These are phyloP conservation scores for Penicillium waksmanii DNA, from an alignment of 495 filamentous ascomycete genomes.

Conservation along the genomic window DNA sequence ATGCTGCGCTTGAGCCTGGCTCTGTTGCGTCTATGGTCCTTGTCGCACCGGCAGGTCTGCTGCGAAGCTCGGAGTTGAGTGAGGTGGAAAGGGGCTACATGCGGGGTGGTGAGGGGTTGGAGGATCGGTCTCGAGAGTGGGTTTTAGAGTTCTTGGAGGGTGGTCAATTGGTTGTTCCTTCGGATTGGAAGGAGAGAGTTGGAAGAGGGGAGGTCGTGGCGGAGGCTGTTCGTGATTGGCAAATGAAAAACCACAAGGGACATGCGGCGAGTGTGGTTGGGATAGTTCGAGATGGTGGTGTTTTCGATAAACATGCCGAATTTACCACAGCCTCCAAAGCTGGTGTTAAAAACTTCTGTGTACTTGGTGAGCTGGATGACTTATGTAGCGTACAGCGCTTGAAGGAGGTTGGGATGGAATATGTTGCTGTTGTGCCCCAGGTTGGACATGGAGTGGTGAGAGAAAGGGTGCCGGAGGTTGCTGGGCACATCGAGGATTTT, in stretches of 20 bases:
- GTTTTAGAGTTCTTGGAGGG: slow-evolving; percentile 42
- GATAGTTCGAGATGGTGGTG: slow-evolving; percentile 46
- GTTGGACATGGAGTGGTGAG: slow-evolving; percentile 46
- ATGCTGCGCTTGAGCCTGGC: slow-evolving; percentile 27
- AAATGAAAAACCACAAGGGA: slow-evolving; percentile 45
- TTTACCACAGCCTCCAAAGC: slow-evolving; percentile 36
- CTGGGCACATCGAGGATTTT: slow-evolving; percentile 34
- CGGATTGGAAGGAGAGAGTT: slow-evolving; percentile 49
- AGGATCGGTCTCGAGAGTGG: slow-evolving; percentile 35
- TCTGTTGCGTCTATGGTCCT: slow-evolving; percentile 35
- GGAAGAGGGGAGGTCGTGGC: slow-evolving; percentile 45
- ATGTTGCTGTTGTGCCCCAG: slow-evolving; percentile 39
- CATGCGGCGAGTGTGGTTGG: slow-evolving; percentile 46
- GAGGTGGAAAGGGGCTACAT: slow-evolving; percentile 28
- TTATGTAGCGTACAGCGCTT: slow-evolving; percentile 39
- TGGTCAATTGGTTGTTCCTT: slow-evolving; percentile 38
- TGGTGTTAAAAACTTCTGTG: slow-evolving; percentile 29
- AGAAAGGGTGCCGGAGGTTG: slow-evolving; percentile 37
- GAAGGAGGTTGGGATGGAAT: slow-evolving; percentile 35
- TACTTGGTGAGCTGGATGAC: slow-evolving; percentile 48
- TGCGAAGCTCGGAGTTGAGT: slow-evolving; percentile 20
- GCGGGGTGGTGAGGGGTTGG: slow-evolving; percentile 30
- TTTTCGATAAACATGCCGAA: slow-evolving; percentile 40
- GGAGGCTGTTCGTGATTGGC: slow-evolving; percentile 49
- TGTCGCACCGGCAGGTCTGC: slow-evolving; percentile 41